Base-by-base conservation (phyloP, 2,329 filamentous ascomycete genomes). In the Aspergillus latus region DNA sequence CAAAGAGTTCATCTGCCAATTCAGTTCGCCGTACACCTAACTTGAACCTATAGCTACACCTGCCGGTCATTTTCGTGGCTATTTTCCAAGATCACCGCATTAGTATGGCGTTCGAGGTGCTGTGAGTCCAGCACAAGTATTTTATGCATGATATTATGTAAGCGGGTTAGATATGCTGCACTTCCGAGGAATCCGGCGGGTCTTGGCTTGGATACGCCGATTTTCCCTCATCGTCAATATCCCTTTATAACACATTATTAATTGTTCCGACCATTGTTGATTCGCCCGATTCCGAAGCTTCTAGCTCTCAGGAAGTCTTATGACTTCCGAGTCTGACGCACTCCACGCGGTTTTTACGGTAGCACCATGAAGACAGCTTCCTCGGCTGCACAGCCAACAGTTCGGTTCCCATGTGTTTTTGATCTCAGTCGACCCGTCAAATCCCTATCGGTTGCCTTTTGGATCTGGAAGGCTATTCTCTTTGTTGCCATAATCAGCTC, bases 401-500 rank as follows among this genome's bases (percentile, higher is more conserved):
- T 40, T 45, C 26, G 57, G 10, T 28, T 61, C 40, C 50, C 65
- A 28, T 52, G 44, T n/a, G 54, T 72, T 16, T 57, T 70, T 13
- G 62, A 66, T 57, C 62, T 66, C 45, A 59, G 60, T 32, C 66
- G 65, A 51, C 72, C 74, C 6, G 58, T 74, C 56, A 64, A 62
- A 48, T 68, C 68, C 49, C 64, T 76, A 57, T 69, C 73, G 3
- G 44, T 65, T 10, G 63, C 77, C 2, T 86, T 84, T 64, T 66
- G 74, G 48, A 60, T 74, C 7, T 87, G 84, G 84, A 88, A 87
- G 67, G 56, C 69, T 4, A 46, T 85, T 7, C 68, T 88, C 28
- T 69, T 84, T 10, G 49, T 78, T 15, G 65, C 83, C 29, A 75
- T 81, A 42, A 67, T 75, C 15, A 66, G 74, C 36, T 81, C 78